Conservation (phyloP, 768 basidiomycete genomes). For the Pisolithus tinctorius region DNA sequence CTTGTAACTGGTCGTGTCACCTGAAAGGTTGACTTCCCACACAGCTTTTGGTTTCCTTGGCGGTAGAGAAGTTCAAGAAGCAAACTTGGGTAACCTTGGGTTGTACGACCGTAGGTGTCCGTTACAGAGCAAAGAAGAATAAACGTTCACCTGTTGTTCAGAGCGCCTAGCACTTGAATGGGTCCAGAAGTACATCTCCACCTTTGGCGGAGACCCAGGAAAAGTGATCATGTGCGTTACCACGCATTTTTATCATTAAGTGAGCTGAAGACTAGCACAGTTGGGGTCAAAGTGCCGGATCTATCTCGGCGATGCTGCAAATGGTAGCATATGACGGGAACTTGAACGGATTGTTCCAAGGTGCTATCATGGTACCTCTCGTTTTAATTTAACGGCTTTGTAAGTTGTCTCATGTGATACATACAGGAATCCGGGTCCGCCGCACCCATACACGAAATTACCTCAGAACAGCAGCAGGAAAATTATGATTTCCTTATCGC, state of each 20-base stretch:
- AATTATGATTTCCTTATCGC: constrained; percentile 13
- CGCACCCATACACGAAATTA: constrained; percentile 1
- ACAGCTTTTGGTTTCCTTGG: constrained; percentile 26
- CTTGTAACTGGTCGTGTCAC: not conserved
- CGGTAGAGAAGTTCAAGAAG: constrained; percentile 20
- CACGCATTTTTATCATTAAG: not conserved
- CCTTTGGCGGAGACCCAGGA: constrained; percentile 34
- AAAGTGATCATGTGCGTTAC: constrained; percentile 22
- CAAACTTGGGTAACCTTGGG: constrained; percentile 30
- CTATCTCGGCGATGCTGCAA: constrained; percentile 9
- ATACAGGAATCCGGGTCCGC: constrained; percentile 12
- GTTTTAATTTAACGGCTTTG: not conserved
- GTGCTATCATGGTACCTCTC: constrained; percentile 11
- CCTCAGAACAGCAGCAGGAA: constrained; percentile 2
- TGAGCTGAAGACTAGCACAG: not conserved
- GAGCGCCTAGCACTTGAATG: constrained; percentile 33
- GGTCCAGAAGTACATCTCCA: constrained; percentile 35
- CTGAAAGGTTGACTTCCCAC: not conserved
- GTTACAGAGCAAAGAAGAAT: not conserved
- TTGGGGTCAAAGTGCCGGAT: constrained; percentile 15
- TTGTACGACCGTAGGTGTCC: constrained; percentile 27
- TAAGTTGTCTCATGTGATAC: not conserved
- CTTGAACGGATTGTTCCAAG: constrained; percentile 11
- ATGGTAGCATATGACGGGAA: constrained; percentile 12
- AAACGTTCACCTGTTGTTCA: constrained; percentile 7